These are phyloP conservation scores for Exserohilum turcica DNA, from an alignment of 2,329 filamentous ascomycete genomes.

Conservation along the genomic window DNA sequence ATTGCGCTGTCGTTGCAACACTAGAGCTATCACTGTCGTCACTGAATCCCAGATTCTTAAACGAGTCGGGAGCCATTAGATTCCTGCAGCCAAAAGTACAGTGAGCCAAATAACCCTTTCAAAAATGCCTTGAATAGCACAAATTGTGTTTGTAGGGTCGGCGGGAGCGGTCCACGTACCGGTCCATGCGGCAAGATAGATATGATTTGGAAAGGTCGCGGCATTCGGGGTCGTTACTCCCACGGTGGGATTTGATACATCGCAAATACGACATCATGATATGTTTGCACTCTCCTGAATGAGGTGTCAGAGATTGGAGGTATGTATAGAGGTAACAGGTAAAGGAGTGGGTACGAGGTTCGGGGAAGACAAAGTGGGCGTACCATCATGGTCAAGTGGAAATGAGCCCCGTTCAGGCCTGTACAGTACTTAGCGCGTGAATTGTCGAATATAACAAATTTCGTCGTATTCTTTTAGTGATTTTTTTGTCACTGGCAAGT, in stretches of 20 bases:
- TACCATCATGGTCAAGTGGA: constrained; percentile 91
- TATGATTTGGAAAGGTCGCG: constrained; percentile 86
- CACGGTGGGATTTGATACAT: constrained; percentile 83
- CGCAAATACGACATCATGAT: constrained; percentile 84
- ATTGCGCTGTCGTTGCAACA: constrained; percentile 35
- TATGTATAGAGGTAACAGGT: background rate
- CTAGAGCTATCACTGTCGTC: constrained; percentile 28
- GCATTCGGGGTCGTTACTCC: constrained; percentile 85
- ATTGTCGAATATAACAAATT: constrained; percentile 10
- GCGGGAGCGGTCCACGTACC: constrained; percentile 60
- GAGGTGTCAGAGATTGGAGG: constrained; percentile 22
- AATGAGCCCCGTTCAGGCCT: constrained; percentile 93
- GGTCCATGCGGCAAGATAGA: constrained; percentile 90
- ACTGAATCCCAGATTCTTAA: constrained; percentile 87
- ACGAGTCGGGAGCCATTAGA: constrained; percentile 93
- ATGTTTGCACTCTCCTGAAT: constrained; percentile 84
- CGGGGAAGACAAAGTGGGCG: constrained; percentile 57
- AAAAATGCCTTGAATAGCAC: background rate
- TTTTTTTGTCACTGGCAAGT: background rate
- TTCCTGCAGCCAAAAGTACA: constrained; percentile 59
- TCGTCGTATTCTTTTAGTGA: background rate
- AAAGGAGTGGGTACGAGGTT: constrained; percentile 1
- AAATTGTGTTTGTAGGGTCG: background rate
- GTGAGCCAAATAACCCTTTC: constrained; percentile 25
- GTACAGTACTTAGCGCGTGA: background rate